A percentile compares a stretch with the other conserved stretches of the same genome.
These are phyloP conservation scores for Nitzschia sp. DNA, from an alignment of 108 stramenopile species.

Conservation along the genomic window DNA sequence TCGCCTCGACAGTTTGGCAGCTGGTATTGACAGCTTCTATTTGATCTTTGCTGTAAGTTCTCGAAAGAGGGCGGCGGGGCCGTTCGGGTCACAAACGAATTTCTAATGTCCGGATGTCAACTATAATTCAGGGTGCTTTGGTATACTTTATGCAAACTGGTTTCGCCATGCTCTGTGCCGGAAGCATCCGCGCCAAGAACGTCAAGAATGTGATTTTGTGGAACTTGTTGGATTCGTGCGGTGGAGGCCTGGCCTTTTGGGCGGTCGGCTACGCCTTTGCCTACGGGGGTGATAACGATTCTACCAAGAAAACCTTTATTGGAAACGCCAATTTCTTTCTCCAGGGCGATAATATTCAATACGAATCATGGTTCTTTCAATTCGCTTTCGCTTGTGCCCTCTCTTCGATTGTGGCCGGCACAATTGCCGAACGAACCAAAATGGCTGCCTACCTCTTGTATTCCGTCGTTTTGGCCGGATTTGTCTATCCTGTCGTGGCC, in stretches of 20 bases:
- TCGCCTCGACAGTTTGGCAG: neutral
- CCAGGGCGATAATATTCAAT: conserved; percentile 59
- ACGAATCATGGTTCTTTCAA: conserved; percentile 77
- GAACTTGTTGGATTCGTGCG: conserved; percentile 79
- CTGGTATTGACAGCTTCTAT: conserved; percentile 56
- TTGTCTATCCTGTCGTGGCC: conserved; percentile 86
- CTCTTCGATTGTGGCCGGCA: conserved; percentile 90
- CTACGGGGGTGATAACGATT: conserved; percentile 53
- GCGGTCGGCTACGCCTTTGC: conserved; percentile 74
- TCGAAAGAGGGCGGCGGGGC: too few species aligned
- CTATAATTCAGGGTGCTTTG: conserved; percentile 29
- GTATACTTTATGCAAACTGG: conserved; percentile 88
- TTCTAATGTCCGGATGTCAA: too few species aligned
- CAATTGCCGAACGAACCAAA: conserved; percentile 89
- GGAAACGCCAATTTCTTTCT: conserved; percentile 54
- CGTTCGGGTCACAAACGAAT: too few species aligned
- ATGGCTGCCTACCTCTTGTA: conserved; percentile 85
- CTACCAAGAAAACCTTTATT: conserved; percentile 29
- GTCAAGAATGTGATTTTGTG: conserved; percentile 81
- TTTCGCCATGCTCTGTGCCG: conserved; percentile 80
- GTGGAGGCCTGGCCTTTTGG: conserved; percentile 70
- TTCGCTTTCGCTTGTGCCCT: conserved; percentile 85
- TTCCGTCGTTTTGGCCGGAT: conserved; percentile 71
- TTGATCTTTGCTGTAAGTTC: conserved; percentile 52
- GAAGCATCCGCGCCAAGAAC: conserved; percentile 74